Evolutionary conservation across 169 alveolate genomes (phyloP).

Genomic region (Plasmodium coatneyi): DNA sequence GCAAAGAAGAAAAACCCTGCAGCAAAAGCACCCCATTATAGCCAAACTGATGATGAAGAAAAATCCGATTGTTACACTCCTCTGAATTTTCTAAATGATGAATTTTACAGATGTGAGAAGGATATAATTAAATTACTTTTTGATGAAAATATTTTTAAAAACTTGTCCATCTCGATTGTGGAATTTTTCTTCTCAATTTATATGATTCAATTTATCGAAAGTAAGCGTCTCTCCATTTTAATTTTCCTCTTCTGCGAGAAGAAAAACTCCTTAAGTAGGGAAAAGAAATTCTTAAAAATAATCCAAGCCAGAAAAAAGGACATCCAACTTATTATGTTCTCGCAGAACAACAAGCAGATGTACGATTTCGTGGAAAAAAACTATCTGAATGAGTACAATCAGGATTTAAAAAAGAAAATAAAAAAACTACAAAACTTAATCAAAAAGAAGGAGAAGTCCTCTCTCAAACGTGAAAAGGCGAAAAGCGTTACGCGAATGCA

Average conservation of each 20-base stretch:
- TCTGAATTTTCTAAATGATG: slow-evolving; percentile 43
- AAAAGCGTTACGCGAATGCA: slow-evolving; percentile 7
- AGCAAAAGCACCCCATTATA: neutral
- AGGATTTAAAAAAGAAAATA: slow-evolving; percentile 29
- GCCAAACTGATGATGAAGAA: neutral
- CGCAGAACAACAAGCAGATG: neutral
- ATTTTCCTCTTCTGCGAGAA: slow-evolving; percentile 67
- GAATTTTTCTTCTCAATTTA: slow-evolving; percentile 71
- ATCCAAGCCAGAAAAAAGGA: slow-evolving; percentile 28
- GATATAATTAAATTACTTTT: slow-evolving; percentile 50
- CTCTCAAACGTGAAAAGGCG: slow-evolving; percentile 2
- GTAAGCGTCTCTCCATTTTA: slow-evolving; percentile 57
- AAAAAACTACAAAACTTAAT: slow-evolving; percentile 42
- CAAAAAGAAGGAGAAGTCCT: slow-evolving; percentile 8
- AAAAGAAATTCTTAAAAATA: slow-evolving; percentile 40
- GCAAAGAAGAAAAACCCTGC: neutral
- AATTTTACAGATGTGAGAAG: slow-evolving; percentile 52
- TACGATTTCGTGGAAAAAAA: slow-evolving; percentile 43
- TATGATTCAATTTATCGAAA: slow-evolving; percentile 74
- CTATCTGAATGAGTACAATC: slow-evolving; percentile 42
- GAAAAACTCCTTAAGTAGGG: slow-evolving; percentile 36
- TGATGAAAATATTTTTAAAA: slow-evolving; percentile 63
- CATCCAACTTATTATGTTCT: slow-evolving; percentile 9
- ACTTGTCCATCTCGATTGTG: slow-evolving; percentile 53
- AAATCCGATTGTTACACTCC: slow-evolving; percentile 1